phyloP scores from a whole-genome alignment of 139 green algal genomes.

The Closterium sp. region DNA sequence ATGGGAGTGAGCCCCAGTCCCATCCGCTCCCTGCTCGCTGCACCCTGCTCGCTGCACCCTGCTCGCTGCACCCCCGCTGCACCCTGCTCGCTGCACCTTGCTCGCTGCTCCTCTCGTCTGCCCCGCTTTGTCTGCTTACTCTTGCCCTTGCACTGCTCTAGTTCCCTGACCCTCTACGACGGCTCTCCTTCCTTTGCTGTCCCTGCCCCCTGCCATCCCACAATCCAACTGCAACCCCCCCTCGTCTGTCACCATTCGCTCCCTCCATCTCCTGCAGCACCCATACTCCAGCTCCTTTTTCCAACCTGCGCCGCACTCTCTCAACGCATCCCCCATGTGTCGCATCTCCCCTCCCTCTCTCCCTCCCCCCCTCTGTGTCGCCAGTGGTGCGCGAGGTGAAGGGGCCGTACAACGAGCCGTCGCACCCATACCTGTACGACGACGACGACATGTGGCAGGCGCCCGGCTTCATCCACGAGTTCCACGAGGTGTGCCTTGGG shows the following conservation, averaged over 20 bases:
- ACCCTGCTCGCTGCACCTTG: too few relatives aligned
- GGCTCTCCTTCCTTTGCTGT: not conserved
- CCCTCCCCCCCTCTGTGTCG: not conserved
- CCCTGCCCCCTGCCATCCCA: too few relatives aligned
- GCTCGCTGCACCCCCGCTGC: too few relatives aligned
- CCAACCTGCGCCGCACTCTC: too few relatives aligned
- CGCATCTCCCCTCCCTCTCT: not conserved
- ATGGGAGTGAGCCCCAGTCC: slow-evolving; percentile 34
- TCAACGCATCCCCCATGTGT: not conserved
- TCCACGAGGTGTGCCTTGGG: slow-evolving; percentile 27
- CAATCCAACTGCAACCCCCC: not conserved
- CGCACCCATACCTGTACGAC: slow-evolving; percentile 49
- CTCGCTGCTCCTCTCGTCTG: too few relatives aligned
- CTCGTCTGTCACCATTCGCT: not conserved
- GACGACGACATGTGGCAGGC: slow-evolving; percentile 43
- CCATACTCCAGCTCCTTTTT: not conserved
- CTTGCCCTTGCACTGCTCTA: not conserved
- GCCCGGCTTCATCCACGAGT: slow-evolving; percentile 49
- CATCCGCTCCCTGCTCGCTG: not conserved
- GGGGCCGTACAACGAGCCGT: slow-evolving; percentile 35
- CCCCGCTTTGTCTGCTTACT: not conserved
- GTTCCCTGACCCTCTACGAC: not conserved
- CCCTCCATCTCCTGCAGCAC: too few relatives aligned
- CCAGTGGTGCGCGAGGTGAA: slow-evolving; percentile 40
- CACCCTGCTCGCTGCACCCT: too few relatives aligned